Conservation (phyloP, 306 rosid genomes). For the Vicia villosa region DNA sequence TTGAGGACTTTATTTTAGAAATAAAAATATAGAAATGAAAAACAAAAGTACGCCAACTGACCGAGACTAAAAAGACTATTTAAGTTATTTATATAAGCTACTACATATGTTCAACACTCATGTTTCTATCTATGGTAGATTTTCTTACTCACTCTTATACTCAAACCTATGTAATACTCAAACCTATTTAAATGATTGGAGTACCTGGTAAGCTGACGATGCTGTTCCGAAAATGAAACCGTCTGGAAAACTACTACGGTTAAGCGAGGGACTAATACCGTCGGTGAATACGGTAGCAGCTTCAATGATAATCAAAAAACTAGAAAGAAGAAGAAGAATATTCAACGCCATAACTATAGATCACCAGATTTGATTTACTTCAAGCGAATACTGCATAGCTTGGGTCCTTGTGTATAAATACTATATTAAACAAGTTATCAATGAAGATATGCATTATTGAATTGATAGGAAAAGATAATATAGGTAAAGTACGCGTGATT, state of each 20-base stretch:
- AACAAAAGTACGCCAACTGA: no score
- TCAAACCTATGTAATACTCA: not conserved
- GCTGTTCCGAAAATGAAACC: conserved; percentile 43
- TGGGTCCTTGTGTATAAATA: not conserved
- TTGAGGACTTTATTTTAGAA: no score
- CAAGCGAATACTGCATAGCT: not conserved
- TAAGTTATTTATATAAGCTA: no score
- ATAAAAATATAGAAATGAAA: no score
- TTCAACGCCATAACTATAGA: conserved; percentile 22
- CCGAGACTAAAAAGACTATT: no score
- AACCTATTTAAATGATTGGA: not conserved
- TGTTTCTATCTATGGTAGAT: no score
- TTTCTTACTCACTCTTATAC: not conserved
- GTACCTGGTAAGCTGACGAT: conserved; percentile 42
- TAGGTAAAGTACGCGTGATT: not conserved
- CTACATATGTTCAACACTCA: no score
- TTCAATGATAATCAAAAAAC: not conserved
- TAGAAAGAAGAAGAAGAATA: not conserved
- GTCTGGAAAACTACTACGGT: conserved; percentile 35
- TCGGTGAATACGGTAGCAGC: not conserved
- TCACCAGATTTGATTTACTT: not conserved
- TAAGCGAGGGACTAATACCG: not conserved
- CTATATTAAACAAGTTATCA: not conserved
- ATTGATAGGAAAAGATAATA: not conserved
- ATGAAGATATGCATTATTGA: conserved; percentile 17